Conservation (phyloP, 345 rosid genomes). For the Zanthoxylum bungeanum region DNA sequence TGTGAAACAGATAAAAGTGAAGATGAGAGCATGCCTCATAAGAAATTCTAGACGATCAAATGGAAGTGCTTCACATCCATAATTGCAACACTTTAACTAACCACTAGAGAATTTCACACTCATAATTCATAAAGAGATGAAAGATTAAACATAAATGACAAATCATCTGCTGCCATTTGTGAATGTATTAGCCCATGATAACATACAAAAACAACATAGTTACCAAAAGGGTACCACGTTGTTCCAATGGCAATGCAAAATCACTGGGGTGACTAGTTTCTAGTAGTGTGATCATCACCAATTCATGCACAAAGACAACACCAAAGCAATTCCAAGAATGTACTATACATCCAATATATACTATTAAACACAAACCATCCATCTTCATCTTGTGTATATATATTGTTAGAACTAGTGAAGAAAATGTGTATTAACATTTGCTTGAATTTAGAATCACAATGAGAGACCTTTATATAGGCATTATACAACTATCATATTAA, state of each 20-base stretch:
- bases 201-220: background rate
- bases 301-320: background rate
- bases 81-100: background rate
- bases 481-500: no score
- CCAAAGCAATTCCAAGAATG: background rate
- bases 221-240: background rate
- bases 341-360: background rate
- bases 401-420: no score
- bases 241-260: background rate
- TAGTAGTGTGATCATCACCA: background rate
- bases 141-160: background rate
- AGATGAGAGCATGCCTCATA: constrained; percentile 42
- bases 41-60: constrained; percentile 11
- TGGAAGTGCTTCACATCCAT: background rate
- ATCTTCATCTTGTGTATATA: constrained; percentile 80
- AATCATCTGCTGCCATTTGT: background rate
- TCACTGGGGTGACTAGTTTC: background rate
- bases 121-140: background rate
- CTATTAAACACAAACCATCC: constrained; percentile 56
- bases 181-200: background rate
- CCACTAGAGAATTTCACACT: background rate
- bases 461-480: no score
- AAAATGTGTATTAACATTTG: no score
- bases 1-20: background rate
- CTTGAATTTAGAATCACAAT: no score